A percentile compares a stretch with the other conserved stretches of the same genome.
phyloP scores from a whole-genome alignment of 2,329 filamentous ascomycete species.

The Ilyonectria sp. region DNA sequence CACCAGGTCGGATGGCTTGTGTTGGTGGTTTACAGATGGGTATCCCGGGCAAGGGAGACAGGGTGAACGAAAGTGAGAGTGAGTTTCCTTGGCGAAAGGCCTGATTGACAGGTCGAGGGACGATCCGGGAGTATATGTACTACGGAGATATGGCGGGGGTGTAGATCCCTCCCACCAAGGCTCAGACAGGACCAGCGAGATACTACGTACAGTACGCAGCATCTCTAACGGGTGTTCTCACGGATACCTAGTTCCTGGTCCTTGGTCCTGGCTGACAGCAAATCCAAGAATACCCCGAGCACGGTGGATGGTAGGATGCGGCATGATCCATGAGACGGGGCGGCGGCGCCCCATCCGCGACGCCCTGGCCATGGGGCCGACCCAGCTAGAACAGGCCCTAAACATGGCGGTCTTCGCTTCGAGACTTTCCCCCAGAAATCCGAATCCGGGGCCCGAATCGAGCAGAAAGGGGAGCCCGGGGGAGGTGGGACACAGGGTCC shows the following conservation, averaged over 20 bases:
- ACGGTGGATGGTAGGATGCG: background rate
- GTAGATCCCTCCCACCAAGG: background rate
- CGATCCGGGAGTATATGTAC: slow-evolving; percentile 30
- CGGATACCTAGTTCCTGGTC: background rate
- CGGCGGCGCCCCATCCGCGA: slow-evolving; percentile 11
- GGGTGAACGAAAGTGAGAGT: background rate
- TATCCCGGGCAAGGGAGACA: background rate
- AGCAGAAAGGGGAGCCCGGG: slow-evolving; percentile 2
- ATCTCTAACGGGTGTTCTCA: slow-evolving; percentile 3
- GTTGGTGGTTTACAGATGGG: background rate
- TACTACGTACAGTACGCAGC: background rate
- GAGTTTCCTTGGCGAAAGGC: background rate
- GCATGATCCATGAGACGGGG: background rate
- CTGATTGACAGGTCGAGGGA: slow-evolving; percentile 11
- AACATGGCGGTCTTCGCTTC: slow-evolving; percentile 14
- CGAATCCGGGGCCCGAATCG: slow-evolving; percentile 13
- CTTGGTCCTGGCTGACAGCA: background rate
- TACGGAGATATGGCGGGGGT: background rate
- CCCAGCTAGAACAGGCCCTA: slow-evolving; percentile 8
- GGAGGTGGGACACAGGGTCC: slow-evolving; percentile 8
- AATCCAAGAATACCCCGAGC: slow-evolving; percentile 3
- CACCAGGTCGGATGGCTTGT: slow-evolving; percentile 18
- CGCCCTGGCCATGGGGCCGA: slow-evolving; percentile 14
- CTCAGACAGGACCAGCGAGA: background rate
- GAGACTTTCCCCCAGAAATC: slow-evolving; percentile 10